A percentile compares a stretch with the other conserved stretches of the same genome.
Conservation (phyloP, 192 early-diverging fungal species). For the Backusella westeae region DNA sequence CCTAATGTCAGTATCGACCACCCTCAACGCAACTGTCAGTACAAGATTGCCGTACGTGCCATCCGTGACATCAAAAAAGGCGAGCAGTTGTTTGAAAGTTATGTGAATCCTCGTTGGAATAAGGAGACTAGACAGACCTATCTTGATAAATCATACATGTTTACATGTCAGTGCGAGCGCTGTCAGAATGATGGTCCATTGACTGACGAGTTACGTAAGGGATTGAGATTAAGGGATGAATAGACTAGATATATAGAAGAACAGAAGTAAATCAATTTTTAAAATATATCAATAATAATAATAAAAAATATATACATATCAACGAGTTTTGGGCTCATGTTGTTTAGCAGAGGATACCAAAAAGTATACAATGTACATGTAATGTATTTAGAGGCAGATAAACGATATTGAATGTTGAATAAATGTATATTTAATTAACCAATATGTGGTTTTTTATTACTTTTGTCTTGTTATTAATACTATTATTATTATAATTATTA, state of each 20-base stretch:
- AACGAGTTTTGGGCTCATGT: no score
- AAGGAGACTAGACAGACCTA: slow-evolving; percentile 50
- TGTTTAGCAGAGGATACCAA: no score
- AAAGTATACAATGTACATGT: no score
- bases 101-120: slow-evolving; percentile 57
- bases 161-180: slow-evolving; percentile 57
- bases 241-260: slow-evolving; percentile 1
- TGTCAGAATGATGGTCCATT: slow-evolving; percentile 51
- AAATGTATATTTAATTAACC: neutral
- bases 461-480: neutral
- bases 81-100: slow-evolving; percentile 59
- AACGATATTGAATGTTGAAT: neutral
- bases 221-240: slow-evolving; percentile 36
- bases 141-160: slow-evolving; percentile 55
- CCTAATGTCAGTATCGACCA: slow-evolving; percentile 55
- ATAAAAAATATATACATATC: neutral
- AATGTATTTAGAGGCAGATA: neutral
- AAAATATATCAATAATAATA: neutral
- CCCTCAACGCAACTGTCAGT: slow-evolving; percentile 46
- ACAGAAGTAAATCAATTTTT: neutral
- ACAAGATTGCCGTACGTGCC: slow-evolving; percentile 49
- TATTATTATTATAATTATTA: neutral
- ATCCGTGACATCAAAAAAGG: slow-evolving; percentile 56
- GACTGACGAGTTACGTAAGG: slow-evolving; percentile 39
- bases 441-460: neutral